Percentiles rank a stretch among this genome's conserved stretches.
Conservation (phyloP, 371 early-diverging fungal species). For the Mucor indicus region DNA sequence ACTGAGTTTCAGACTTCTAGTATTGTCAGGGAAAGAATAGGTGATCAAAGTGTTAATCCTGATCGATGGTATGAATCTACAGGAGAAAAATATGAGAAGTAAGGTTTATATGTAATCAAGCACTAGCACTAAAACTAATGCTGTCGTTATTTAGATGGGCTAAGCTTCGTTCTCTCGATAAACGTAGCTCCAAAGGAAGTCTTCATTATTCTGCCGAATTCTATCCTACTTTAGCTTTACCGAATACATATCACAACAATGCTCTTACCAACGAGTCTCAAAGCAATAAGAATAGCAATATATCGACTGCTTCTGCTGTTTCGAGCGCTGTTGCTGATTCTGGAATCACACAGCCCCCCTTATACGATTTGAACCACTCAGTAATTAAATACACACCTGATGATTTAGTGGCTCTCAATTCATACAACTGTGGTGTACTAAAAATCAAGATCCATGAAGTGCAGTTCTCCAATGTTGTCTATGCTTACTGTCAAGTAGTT, state of each 20-base stretch:
- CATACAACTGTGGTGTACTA: conserved; percentile 41
- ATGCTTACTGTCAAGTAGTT: conserved; percentile 36
- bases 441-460: conserved; percentile 45
- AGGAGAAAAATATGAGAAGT: conserved; percentile 28
- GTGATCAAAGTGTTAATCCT: conserved; percentile 27
- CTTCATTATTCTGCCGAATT: conserved; percentile 67
- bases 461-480: conserved; percentile 13
- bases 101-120: conserved; percentile 4
- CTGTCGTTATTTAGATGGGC: conserved; percentile 50
- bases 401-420: conserved; percentile 35
- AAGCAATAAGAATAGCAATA: background rate
- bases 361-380: conserved; percentile 22
- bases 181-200: conserved; percentile 57
- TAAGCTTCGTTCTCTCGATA: conserved; percentile 55
- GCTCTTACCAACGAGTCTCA: background rate
- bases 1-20: conserved; percentile 48
- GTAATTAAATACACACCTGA: conserved; percentile 44
- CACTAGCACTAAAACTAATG: background rate
- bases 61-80: conserved; percentile 46
- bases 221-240: conserved; percentile 58
- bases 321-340: background rate
- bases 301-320: conserved; percentile 2
- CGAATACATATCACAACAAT: conserved; percentile 10
- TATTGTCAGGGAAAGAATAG: conserved; percentile 42
- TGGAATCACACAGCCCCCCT: conserved; percentile 6